Evolutionary conservation across 2,329 filamentous ascomycete species (phyloP).

Genomic region (Phaeosphaeria sp.): DNA sequence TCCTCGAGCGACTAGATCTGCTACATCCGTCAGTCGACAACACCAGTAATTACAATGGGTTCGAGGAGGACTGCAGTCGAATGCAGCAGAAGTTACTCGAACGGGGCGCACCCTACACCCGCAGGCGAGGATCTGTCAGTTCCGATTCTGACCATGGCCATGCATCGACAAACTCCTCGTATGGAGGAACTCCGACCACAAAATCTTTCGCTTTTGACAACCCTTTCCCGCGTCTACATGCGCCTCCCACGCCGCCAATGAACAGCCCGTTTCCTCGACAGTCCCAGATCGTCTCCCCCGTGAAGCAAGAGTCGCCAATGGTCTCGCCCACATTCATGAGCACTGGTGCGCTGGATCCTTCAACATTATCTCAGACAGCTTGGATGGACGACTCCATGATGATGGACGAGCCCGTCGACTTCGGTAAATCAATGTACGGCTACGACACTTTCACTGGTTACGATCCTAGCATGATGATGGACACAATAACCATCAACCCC

Average conservation of each 20-base stretch:
- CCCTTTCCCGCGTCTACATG: slow-evolving; percentile 40
- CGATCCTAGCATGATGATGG: slow-evolving; percentile 44
- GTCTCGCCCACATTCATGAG: slow-evolving; percentile 39
- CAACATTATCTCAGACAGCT: slow-evolving; percentile 32
- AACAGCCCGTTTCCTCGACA: slow-evolving; percentile 47
- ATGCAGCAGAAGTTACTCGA: slow-evolving; percentile 64
- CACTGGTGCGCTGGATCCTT: slow-evolving; percentile 37
- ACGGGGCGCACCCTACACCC: slow-evolving; percentile 59
- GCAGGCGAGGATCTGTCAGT: slow-evolving; percentile 62
- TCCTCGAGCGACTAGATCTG: slow-evolving; percentile 65
- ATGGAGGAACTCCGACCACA: slow-evolving; percentile 47
- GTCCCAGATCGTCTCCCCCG: slow-evolving; percentile 36
- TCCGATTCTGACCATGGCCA: slow-evolving; percentile 64
- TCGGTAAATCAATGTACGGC: slow-evolving; percentile 41
- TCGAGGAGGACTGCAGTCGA: slow-evolving; percentile 64
- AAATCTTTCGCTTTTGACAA: slow-evolving; percentile 39
- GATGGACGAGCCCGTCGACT: slow-evolving; percentile 46
- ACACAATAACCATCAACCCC: slow-evolving; percentile 36
- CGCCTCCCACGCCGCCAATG: slow-evolving; percentile 48
- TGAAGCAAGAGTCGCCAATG: slow-evolving; percentile 42
- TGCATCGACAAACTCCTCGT: slow-evolving; percentile 44
- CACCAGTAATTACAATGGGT: slow-evolving; percentile 53
- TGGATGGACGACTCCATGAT: slow-evolving; percentile 46
- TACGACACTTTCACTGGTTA: slow-evolving; percentile 41
- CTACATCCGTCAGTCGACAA: slow-evolving; percentile 60